Evolutionary conservation across 2,329 filamentous ascomycete genomes (phyloP).

Genomic region (Metarhizium robertsii): DNA sequence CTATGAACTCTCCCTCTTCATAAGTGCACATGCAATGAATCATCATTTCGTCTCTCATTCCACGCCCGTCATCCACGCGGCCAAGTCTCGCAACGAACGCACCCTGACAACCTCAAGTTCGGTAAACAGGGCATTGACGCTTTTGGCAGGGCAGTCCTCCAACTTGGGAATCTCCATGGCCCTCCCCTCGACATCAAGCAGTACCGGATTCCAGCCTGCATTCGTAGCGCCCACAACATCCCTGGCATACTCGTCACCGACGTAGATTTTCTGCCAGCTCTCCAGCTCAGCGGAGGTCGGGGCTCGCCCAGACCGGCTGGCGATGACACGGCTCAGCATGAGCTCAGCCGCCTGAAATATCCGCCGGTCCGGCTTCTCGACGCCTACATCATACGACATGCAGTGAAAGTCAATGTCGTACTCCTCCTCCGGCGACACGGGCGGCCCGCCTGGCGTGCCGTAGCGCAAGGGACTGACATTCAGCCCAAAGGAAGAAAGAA

Average conservation of each 20-base stretch:
- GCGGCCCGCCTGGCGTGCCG: slow-evolving; percentile 6
- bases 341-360: slow-evolving; percentile 48
- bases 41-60: not conserved
- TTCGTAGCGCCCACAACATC: slow-evolving; percentile 36
- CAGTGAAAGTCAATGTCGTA: slow-evolving; percentile 44
- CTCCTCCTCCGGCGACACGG: not conserved
- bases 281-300: slow-evolving; percentile 10
- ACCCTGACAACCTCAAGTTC: slow-evolving; percentile 8
- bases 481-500: slow-evolving; percentile 45
- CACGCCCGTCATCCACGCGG: slow-evolving; percentile 3
- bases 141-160: slow-evolving; percentile 4
- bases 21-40: not conserved
- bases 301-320: slow-evolving; percentile 6
- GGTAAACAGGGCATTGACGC: slow-evolving; percentile 8
- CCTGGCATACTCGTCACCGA: slow-evolving; percentile 44
- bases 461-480: slow-evolving; percentile 29
- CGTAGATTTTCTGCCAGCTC: slow-evolving; percentile 35
- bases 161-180: slow-evolving; percentile 3
- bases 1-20: too few species aligned
- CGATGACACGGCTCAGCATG: slow-evolving; percentile 27
- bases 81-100: slow-evolving; percentile 10
- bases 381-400: slow-evolving; percentile 54
- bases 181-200: slow-evolving; percentile 10
- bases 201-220: slow-evolving; percentile 16
- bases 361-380: slow-evolving; percentile 44